Base-by-base conservation (phyloP, 2,329 filamentous ascomycete genomes). In the Fusarium duplospermum region DNA sequence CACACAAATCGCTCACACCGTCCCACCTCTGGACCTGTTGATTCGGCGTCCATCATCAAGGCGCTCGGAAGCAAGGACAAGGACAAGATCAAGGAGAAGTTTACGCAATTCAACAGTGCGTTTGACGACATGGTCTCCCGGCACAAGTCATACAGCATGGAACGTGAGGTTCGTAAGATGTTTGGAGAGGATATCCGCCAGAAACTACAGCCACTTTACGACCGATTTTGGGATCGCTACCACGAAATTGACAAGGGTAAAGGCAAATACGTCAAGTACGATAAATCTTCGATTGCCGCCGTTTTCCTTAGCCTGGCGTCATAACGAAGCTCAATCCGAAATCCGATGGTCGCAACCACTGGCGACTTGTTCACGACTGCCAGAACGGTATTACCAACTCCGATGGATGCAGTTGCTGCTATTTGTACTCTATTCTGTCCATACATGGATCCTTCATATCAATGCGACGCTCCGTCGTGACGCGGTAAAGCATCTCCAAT, bases 191-290 rank as follows among this genome's bases (percentile, higher is more conserved):
- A 98, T 80, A 92, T 98, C 73, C 94, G 96, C 82, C 92, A 92
- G 77, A 94, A 98, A 85, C 92, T 99, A 65, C 96, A 98, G 84
- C 95, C 96, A 64, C 88, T 99, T 16, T 99, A 99, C 84, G 93
- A 93, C 71, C 90, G 96, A 54, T 99, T 99, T 84, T 98, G 94
- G 91, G 96, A 98, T 83, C 90, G 96, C 31, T 99, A 99, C 81
- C 95, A 98, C 81, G 96, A 98, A 84, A 92, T 98, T 74, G 96
- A 98, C 84, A 98, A 98, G 86, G 96, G 96, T 69, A 97, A 95
- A 84, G 96, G 96, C 76, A 99, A 99, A 84, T 97, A 98, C 83
- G 95, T 97, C 82, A 98, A 97, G 86, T 98, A 98, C 82, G 95
- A 98, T 85, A 98, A 98, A 86, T 87, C 88, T 45, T 90, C 91